Evolutionary conservation across 495 filamentous ascomycete species (phyloP).

Genomic region (Mycothermus thermophilus): DNA sequence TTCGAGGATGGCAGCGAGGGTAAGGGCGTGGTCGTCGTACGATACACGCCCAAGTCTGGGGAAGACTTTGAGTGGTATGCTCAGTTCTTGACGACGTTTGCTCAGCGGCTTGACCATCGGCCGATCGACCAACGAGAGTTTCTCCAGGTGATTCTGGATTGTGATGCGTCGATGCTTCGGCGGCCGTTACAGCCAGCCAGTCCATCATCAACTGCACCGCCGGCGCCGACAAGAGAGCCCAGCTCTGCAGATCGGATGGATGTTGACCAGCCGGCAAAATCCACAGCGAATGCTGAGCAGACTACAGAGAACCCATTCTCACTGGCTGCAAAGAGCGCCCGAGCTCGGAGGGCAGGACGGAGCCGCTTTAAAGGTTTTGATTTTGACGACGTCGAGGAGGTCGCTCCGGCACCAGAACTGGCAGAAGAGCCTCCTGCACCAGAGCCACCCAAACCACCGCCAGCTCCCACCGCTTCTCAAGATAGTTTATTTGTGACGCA

Average conservation of each 20-base stretch:
- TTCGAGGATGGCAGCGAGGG: conserved; percentile 47
- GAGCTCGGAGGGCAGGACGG: conserved; percentile 28
- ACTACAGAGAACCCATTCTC: too few relatives aligned
- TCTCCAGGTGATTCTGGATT: conserved; percentile 72
- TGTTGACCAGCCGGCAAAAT: conserved; percentile 16
- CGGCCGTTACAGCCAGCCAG: conserved; percentile 40
- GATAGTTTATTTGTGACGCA: conserved; percentile 22
- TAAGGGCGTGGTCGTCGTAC: conserved; percentile 66
- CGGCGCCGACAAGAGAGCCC: conserved; percentile 3
- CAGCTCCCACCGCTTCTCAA: conserved; percentile 8
- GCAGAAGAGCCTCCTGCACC: conserved; percentile 10
- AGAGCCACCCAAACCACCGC: background rate
- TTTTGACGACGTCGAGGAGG: conserved; percentile 20
- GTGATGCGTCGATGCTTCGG: conserved; percentile 56
- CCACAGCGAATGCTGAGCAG: too few relatives aligned
- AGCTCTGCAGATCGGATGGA: conserved; percentile 16
- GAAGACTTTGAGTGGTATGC: conserved; percentile 53
- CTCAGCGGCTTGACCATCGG: conserved; percentile 57
- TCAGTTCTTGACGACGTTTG: conserved; percentile 51
- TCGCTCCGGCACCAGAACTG: background rate
- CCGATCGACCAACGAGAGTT: conserved; percentile 87
- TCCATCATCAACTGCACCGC: conserved; percentile 5
- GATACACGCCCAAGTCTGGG: conserved; percentile 53
- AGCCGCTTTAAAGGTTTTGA: conserved; percentile 64
- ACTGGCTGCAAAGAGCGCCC: too few relatives aligned